Conservation (phyloP, 192 early-diverging fungal genomes). For the Backusella tarrabulga region DNA sequence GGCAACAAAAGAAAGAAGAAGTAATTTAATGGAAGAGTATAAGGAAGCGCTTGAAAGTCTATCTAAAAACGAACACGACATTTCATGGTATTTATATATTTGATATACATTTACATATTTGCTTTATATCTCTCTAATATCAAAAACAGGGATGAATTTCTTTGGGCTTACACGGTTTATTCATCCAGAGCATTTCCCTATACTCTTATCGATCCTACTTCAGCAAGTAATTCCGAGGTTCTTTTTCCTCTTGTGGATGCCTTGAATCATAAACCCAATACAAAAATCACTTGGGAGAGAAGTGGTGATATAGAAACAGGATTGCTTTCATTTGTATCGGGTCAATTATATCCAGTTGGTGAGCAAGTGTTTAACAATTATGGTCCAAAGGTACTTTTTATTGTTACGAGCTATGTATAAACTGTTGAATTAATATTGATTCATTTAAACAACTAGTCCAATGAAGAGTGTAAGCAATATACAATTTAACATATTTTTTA, state of each 20-base stretch:
- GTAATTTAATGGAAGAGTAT: slow-evolving; percentile 35
- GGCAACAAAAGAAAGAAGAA: slow-evolving; percentile 42
- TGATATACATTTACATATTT: background rate
- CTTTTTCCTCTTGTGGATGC: slow-evolving; percentile 64
- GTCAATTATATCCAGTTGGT: slow-evolving; percentile 32
- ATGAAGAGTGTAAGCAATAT: slow-evolving; percentile 60
- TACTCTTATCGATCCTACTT: slow-evolving; percentile 43
- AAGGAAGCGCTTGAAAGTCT: slow-evolving; percentile 30
- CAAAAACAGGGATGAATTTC: slow-evolving; percentile 47
- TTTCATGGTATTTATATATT: slow-evolving; percentile 34
- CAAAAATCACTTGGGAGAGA: slow-evolving; percentile 54
- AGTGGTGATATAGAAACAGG: slow-evolving; percentile 27
- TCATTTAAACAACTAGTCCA: slow-evolving; percentile 39
- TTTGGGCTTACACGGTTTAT: slow-evolving; percentile 57
- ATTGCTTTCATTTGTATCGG: slow-evolving; percentile 45
- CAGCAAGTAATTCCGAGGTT: slow-evolving; percentile 39
- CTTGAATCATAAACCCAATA: slow-evolving; percentile 60
- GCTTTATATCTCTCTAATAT: background rate
- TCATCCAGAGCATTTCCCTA: slow-evolving; percentile 62
- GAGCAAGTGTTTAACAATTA: slow-evolving; percentile 66
- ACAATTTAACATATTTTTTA: background rate
- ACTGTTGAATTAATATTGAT: background rate
- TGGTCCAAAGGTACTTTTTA: slow-evolving; percentile 58
- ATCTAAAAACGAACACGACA: slow-evolving; percentile 6
- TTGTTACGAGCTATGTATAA: slow-evolving; percentile 23